These are phyloP conservation scores for Vitis vinifera DNA, from an alignment of 164 flowering plant genomes.

Conservation along the genomic window ASM3070453v1 NC_081818.1:22644501-22645000, in stretches of 20 bases:
- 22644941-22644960: too few species aligned
- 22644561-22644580: neutral
- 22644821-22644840: too few species aligned
- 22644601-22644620: conserved; percentile 16
- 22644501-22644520: too few species aligned
- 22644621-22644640: neutral
- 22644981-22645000: conserved; percentile 10
- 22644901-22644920: too few species aligned
- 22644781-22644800: too few species aligned
- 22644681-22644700: conserved; percentile 19
- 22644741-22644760: neutral
- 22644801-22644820: too few species aligned
- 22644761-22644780: too few species aligned
- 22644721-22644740: neutral
- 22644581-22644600: conserved; percentile 9
- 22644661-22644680: neutral
- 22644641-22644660: conserved; percentile 3
- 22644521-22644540: neutral
- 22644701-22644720: neutral
- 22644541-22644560: neutral
- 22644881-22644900: too few species aligned
- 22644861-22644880: too few species aligned
- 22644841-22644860: too few species aligned
- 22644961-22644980: too few species aligned
- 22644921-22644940: too few species aligned